phyloP scores from a whole-genome alignment of 306 rosid genomes.

The Citrullus amarus region DNA sequence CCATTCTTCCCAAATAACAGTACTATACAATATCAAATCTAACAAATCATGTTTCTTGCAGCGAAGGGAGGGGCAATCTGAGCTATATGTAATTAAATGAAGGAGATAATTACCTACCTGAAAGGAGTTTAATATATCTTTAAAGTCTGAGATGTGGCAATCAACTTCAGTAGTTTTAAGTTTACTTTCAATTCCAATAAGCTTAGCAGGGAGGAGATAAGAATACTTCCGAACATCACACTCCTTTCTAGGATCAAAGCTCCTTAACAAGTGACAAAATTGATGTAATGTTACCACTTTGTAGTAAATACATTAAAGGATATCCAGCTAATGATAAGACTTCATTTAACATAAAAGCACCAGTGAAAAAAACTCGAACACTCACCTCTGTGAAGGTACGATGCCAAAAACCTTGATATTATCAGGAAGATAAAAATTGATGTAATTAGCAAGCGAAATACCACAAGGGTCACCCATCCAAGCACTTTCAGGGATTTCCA shows the following conservation, averaged over 20 bases:
- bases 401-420: conserved; percentile 58
- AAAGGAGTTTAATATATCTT: conserved; percentile 47
- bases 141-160: conserved; percentile 67
- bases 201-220: conserved; percentile 70
- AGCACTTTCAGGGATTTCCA: conserved; percentile 70
- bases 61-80: background rate
- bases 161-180: conserved; percentile 40
- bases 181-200: conserved; percentile 58
- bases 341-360: background rate
- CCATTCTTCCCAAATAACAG: background rate
- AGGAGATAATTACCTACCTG: conserved; percentile 35
- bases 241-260: conserved; percentile 84
- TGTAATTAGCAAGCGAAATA: conserved; percentile 41
- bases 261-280: conserved; percentile 30
- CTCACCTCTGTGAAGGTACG: conserved; percentile 78
- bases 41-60: background rate
- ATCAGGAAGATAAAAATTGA: conserved; percentile 61
- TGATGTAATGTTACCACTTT: background rate
- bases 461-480: conserved; percentile 75
- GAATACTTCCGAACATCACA: conserved; percentile 69
- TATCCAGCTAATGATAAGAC: background rate
- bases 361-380: conserved; percentile 2
- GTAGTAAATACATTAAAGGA: background rate
- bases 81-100: background rate
- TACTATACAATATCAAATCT: background rate